Evolutionary conservation across 164 flowering plant genomes (phyloP).

Genomic region (Aristolochia contorta): DNA sequence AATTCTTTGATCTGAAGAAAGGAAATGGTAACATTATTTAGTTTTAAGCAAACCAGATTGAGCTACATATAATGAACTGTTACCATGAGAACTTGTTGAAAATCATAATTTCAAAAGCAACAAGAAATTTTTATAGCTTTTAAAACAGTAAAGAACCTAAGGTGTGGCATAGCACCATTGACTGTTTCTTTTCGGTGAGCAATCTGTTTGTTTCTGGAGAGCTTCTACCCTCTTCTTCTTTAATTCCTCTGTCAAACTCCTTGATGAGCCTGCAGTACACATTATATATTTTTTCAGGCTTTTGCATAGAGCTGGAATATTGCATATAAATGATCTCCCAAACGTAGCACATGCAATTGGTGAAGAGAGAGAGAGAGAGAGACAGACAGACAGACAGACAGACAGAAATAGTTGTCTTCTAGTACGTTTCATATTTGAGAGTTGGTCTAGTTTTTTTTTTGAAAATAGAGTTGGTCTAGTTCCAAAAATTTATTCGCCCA

Average conservation of each 20-base stretch:
- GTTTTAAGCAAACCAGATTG: neutral
- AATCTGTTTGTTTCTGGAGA: conserved; percentile 42
- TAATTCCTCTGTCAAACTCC: conserved; percentile 67
- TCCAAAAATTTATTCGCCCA: no score
- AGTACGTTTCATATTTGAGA: no score
- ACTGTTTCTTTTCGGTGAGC: conserved; percentile 71
- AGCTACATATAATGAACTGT: no score
- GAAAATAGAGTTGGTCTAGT: no score
- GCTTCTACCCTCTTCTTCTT: conserved; percentile 40
- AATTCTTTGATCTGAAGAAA: conserved; percentile 60
- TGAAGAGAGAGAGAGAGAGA: neutral
- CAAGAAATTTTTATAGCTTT: no score
- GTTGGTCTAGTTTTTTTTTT: no score
- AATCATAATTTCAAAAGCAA: no score
- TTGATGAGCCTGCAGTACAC: conserved; percentile 55
- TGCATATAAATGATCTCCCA: no score
- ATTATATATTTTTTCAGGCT: neutral
- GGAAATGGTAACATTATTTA: neutral
- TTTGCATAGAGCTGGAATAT: no score
- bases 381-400: no score
- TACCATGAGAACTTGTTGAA: no score
- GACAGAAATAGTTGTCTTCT: no score
- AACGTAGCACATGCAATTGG: neutral
- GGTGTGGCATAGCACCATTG: conserved; percentile 40
- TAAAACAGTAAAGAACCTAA: neutral